Conservation (phyloP, 495 filamentous ascomycete genomes). For the Trichocladium uniseriatum region DNA sequence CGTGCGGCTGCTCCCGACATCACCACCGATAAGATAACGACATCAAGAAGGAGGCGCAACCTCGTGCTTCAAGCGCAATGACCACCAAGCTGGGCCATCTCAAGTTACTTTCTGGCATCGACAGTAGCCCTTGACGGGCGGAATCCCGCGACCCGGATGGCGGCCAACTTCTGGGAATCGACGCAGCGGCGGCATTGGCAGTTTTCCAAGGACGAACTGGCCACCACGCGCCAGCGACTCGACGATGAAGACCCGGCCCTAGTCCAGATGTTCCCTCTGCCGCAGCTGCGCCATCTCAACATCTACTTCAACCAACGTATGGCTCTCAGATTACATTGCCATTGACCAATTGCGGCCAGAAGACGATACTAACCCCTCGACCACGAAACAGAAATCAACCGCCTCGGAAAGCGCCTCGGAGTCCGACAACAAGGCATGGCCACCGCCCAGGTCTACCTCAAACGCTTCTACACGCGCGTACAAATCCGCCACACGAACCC, state of each 20-base stretch:
- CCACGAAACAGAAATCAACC: slow-evolving; percentile 68
- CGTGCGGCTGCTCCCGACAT: not conserved
- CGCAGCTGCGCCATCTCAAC: slow-evolving; percentile 70
- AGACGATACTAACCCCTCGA: not conserved
- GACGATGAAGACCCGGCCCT: slow-evolving; percentile 61
- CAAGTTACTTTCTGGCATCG: too few relatives aligned
- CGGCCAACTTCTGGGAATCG: slow-evolving; percentile 94
- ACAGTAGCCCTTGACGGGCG: not conserved
- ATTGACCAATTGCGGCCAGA: too few relatives aligned
- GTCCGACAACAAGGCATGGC: slow-evolving; percentile 87
- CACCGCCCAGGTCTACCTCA: slow-evolving; percentile 89
- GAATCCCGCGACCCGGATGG: slow-evolving; percentile 57
- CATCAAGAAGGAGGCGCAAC: not conserved
- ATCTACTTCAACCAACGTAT: slow-evolving; percentile 88
- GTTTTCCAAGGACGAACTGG: slow-evolving; percentile 71
- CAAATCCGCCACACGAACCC: slow-evolving; percentile 90
- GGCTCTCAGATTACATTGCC: slow-evolving; percentile 16
- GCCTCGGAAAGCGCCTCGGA: slow-evolving; percentile 68
- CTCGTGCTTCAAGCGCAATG: too few relatives aligned
- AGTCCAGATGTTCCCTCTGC: slow-evolving; percentile 70
- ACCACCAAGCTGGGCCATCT: not conserved
- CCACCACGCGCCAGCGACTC: slow-evolving; percentile 59
- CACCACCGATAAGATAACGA: slow-evolving; percentile 2
- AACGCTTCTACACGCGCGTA: slow-evolving; percentile 85
- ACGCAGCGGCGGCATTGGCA: slow-evolving; percentile 86